phyloP scores from a whole-genome alignment of 73 alveolate genomes.

The Paramecium sonneborni region DNA sequence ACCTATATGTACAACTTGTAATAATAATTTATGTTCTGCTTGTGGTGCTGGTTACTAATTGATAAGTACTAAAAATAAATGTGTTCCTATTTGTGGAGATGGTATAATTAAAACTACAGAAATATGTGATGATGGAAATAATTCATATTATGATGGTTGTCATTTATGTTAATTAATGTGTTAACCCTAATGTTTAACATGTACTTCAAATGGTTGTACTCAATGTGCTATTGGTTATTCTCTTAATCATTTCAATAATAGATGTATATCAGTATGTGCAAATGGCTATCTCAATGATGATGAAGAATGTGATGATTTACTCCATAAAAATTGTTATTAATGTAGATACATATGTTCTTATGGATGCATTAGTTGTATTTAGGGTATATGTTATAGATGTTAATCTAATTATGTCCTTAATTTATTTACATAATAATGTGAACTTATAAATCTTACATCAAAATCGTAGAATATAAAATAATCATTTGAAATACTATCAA shows the following conservation, averaged over 20 bases:
- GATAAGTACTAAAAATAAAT: not conserved
- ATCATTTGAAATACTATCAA: not conserved
- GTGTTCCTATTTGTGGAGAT: constrained; percentile 39
- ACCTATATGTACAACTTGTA: not conserved
- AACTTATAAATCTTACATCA: not conserved
- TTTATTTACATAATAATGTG: not conserved
- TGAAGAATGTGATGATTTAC: constrained; percentile 65
- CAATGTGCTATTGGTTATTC: not conserved
- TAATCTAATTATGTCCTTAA: not conserved
- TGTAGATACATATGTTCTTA: not conserved
- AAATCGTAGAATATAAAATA: not conserved
- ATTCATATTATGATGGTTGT: constrained; percentile 60
- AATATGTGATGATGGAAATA: constrained; percentile 74
- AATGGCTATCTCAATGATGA: not conserved
- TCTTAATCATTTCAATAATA: not conserved
- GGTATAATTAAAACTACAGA: constrained; percentile 21
- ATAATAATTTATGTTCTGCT: not conserved
- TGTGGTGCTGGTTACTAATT: not conserved
- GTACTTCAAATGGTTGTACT: constrained; percentile 16
- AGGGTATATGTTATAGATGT: not conserved
- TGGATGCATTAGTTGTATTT: not conserved
- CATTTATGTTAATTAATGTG: not conserved
- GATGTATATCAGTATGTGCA: not conserved
- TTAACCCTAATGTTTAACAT: not conserved
- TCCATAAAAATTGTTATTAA: not conserved